A percentile compares a stretch with the other conserved stretches of the same genome.
phyloP scores from a whole-genome alignment of 306 rosid genomes.

The Fragaria iinumae region DNA sequence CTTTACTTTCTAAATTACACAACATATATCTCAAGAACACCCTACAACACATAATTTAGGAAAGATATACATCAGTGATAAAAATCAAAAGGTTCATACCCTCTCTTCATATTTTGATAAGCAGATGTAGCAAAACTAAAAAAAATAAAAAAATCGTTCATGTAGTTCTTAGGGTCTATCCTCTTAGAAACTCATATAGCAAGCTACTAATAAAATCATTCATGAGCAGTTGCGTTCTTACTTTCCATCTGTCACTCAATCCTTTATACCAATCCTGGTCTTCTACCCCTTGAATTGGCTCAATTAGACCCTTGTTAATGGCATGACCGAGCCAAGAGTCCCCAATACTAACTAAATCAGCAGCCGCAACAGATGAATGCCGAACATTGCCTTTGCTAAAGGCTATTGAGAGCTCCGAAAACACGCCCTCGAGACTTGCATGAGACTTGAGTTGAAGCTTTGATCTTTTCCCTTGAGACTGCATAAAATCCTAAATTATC shows the following conservation, averaged over 20 bases:
- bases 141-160: background rate
- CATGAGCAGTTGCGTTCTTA: slow-evolving; percentile 40
- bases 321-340: slow-evolving; percentile 89
- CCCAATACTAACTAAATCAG: slow-evolving; percentile 77
- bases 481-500: slow-evolving; percentile 66
- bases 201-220: no score
- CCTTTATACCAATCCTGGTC: slow-evolving; percentile 86
- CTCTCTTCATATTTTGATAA: background rate
- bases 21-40: no score
- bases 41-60: background rate
- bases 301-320: slow-evolving; percentile 58
- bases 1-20: background rate
- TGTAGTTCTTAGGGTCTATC: background rate
- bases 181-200: background rate
- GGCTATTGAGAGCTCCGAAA: slow-evolving; percentile 59
- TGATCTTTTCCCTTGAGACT: slow-evolving; percentile 76
- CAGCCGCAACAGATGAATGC: slow-evolving; percentile 64
- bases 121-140: no score
- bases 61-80: background rate
- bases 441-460: slow-evolving; percentile 56
- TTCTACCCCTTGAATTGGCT: slow-evolving; percentile 70
- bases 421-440: slow-evolving; percentile 63
- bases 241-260: slow-evolving; percentile 85
- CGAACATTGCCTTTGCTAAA: slow-evolving; percentile 44
- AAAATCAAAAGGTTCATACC: background rate